These are phyloP conservation scores for Aspergillus ostianus DNA, from an alignment of 495 filamentous ascomycete genomes.

Conservation along the genomic window DNA sequence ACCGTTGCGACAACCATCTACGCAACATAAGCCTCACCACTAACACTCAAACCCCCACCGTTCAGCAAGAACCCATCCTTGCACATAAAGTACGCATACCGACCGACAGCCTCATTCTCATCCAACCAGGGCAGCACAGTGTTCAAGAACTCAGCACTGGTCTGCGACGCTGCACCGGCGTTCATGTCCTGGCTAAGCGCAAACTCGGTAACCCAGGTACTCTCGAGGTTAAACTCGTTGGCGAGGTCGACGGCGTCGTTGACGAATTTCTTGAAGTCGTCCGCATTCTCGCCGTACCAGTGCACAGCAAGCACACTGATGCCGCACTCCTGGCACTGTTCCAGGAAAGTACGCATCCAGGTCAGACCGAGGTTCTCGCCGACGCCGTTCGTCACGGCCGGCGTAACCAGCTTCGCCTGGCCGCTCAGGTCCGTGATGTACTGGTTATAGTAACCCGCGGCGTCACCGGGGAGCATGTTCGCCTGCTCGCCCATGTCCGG, in stretches of 20 bases:
- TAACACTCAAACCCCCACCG: constrained; percentile 10
- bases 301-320: constrained; percentile 67
- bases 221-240: constrained; percentile 44
- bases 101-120: constrained; percentile 57
- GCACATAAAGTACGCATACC: constrained; percentile 81
- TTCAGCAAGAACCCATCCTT: constrained; percentile 36
- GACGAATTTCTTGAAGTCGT: constrained; percentile 60
- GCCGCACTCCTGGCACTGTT: constrained; percentile 57
- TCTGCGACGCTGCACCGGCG: constrained; percentile 37
- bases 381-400: constrained; percentile 72
- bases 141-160: constrained; percentile 53
- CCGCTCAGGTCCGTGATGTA: constrained; percentile 70
- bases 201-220: constrained; percentile 85
- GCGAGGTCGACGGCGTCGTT: constrained; percentile 48
- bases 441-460: constrained; percentile 58
- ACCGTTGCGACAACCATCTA: background rate
- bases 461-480: constrained; percentile 58
- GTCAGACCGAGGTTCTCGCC: constrained; percentile 50
- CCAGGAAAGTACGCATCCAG: constrained; percentile 63
- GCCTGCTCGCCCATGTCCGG: constrained; percentile 68
- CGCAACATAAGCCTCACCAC: constrained; percentile 14
- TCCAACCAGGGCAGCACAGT: constrained; percentile 67
- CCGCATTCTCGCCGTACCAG: constrained; percentile 58
- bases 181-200: constrained; percentile 37
- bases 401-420: constrained; percentile 65